phyloP scores from a whole-genome alignment of 176 grass and related monocot genomes.

The Oryza punctata region DNA sequence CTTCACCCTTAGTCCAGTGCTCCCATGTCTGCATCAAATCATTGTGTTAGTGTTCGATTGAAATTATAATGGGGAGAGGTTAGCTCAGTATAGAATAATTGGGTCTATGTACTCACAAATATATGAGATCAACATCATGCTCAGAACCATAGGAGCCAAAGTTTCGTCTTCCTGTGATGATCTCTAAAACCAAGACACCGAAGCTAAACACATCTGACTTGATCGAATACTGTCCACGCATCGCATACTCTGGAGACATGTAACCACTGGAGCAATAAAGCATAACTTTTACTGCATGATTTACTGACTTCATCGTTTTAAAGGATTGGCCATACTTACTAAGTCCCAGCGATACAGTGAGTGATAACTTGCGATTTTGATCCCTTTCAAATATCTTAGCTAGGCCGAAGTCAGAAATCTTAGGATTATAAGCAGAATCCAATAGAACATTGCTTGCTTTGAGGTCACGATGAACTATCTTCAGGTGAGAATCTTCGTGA shows the following conservation, averaged over 20 bases:
- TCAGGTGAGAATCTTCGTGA: conserved; percentile 55
- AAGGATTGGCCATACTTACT: conserved; percentile 34
- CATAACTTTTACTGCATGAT: not conserved
- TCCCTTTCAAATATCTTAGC: conserved; percentile 46
- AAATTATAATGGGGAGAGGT: not conserved
- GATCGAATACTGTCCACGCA: conserved; percentile 28
- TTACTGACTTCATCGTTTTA: not conserved
- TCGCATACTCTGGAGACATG: conserved; percentile 17
- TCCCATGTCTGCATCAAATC: conserved; percentile 38
- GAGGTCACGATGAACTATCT: conserved; percentile 33
- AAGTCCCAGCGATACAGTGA: conserved; percentile 41
- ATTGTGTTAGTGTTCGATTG: not conserved
- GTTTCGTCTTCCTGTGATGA: conserved; percentile 18
- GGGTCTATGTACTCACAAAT: not conserved
- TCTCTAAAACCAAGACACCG: not conserved
- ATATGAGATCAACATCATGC: not conserved
- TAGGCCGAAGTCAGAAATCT: conserved; percentile 57
- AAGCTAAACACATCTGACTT: conserved; percentile 14
- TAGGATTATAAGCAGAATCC: conserved; percentile 38
- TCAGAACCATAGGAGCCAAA: not conserved
- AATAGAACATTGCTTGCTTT: not conserved
- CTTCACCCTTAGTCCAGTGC: not conserved
- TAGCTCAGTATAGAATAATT: not conserved
- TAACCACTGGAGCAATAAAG: conserved; percentile 8
- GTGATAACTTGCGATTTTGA: conserved; percentile 40